These are phyloP conservation scores for Calonectria naviculata DNA, from an alignment of 2,329 filamentous ascomycete genomes.

Conservation along the genomic window DNA sequence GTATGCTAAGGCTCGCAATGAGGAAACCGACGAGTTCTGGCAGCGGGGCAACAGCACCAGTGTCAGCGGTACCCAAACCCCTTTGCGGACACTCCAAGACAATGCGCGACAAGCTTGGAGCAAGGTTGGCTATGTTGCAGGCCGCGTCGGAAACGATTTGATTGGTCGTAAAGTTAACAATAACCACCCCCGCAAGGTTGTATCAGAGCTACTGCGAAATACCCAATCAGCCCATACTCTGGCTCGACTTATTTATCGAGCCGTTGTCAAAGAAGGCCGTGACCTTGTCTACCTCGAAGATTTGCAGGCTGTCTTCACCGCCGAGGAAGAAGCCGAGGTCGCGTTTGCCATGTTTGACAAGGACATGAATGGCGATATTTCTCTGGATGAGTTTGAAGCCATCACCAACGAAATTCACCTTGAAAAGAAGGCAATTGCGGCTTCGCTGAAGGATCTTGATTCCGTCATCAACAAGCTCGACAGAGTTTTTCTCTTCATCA, in stretches of 20 bases:
- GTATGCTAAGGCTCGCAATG: slow-evolving; percentile 81
- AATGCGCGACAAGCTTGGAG: slow-evolving; percentile 81
- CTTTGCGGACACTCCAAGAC: slow-evolving; percentile 77
- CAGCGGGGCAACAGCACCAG: slow-evolving; percentile 49
- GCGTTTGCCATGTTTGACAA: slow-evolving; percentile 96
- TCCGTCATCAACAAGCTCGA: slow-evolving; percentile 93
- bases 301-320: slow-evolving; percentile 81
- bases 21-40: slow-evolving; percentile 63
- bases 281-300: slow-evolving; percentile 85
- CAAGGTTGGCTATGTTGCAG: slow-evolving; percentile 87
- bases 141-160: slow-evolving; percentile 89
- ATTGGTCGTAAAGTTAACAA: slow-evolving; percentile 80
- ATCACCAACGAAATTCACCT: slow-evolving; percentile 95
- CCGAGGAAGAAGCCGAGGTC: slow-evolving; percentile 86
- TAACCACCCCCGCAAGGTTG: slow-evolving; percentile 86
- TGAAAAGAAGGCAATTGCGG: slow-evolving; percentile 94
- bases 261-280: slow-evolving; percentile 78
- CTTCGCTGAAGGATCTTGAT: slow-evolving; percentile 93
- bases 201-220: slow-evolving; percentile 79
- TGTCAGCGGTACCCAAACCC: slow-evolving; percentile 76
- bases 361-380: slow-evolving; percentile 96
- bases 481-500: slow-evolving; percentile 88
- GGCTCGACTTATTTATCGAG: slow-evolving; percentile 88
- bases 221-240: slow-evolving; percentile 83
- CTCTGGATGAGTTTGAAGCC: slow-evolving; percentile 92